phyloP scores from a whole-genome alignment of 495 filamentous ascomycete species.

The Penicillium malachiteum region DNA sequence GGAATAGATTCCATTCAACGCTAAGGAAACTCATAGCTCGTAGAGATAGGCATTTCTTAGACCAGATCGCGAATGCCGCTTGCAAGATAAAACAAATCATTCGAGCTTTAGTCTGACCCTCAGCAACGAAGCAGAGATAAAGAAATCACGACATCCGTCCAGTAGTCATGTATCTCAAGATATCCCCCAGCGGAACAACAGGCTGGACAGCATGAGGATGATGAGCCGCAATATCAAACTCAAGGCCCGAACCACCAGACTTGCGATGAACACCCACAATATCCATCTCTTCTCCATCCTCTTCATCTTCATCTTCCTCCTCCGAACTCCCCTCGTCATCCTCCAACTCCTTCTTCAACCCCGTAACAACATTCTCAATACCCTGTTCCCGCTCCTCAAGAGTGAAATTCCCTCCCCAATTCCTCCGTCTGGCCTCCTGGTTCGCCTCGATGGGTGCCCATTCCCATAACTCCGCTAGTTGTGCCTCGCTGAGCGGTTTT shows the following conservation, averaged over 20 bases:
- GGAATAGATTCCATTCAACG: no score
- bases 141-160: conserved; percentile 38
- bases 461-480: conserved; percentile 45
- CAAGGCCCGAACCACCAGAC: conserved; percentile 37
- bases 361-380: conserved; percentile 69
- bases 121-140: background rate
- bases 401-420: conserved; percentile 65
- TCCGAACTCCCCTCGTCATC: conserved; percentile 56
- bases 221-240: conserved; percentile 45
- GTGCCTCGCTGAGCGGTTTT: conserved; percentile 36
- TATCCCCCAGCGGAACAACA: conserved; percentile 46
- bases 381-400: conserved; percentile 65
- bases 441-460: conserved; percentile 55
- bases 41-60: background rate
- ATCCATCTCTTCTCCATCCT: conserved; percentile 54
- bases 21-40: background rate
- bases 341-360: conserved; percentile 56
- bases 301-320: conserved; percentile 46
- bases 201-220: conserved; percentile 31
- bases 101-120: no score
- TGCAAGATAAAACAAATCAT: no score
- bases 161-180: conserved; percentile 56
- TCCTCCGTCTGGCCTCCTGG: conserved; percentile 44
- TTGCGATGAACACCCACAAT: conserved; percentile 41
- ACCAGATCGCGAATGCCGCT: no score